Conservation (phyloP, 441 rosid genomes). For the Pelargonium exstipulatum region DNA sequence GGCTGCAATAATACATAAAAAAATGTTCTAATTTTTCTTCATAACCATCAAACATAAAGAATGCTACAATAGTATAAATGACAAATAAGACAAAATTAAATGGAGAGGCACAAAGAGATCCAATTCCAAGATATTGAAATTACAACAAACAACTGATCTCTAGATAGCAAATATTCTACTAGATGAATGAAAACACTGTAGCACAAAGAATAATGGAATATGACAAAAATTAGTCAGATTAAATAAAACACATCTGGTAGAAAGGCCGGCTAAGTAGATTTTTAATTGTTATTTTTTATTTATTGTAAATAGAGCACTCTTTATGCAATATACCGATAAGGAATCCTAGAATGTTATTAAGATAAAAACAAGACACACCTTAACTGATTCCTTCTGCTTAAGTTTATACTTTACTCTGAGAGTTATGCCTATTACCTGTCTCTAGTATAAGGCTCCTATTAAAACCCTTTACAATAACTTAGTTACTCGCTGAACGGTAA, state of each 20-base stretch:
- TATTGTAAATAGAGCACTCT: no score
- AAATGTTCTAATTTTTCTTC: background rate
- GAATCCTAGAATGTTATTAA: no score
- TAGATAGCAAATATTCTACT: background rate
- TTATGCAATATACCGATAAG: no score
- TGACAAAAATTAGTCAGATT: background rate
- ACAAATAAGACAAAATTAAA: background rate
- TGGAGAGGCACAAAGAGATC: background rate
- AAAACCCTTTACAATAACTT: no score
- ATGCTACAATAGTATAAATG: background rate
- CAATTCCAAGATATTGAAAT: background rate
- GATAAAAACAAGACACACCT: no score
- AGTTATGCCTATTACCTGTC: no score
- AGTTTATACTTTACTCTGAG: no score
- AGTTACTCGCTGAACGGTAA: no score
- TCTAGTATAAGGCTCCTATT: no score
- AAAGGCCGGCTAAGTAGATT: background rate
- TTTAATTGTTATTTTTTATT: no score
- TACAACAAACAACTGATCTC: background rate
- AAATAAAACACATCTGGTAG: background rate
- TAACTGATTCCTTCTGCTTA: no score
- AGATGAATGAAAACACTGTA: background rate
- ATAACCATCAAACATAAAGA: background rate
- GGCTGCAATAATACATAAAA: conserved; percentile 38
- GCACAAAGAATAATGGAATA: background rate